Evolutionary conservation across 1,284 basidiomycete genomes (phyloP), one percentile per base, ranked within the genome.

Genomic region (Malassezia slooffiae): DNA sequence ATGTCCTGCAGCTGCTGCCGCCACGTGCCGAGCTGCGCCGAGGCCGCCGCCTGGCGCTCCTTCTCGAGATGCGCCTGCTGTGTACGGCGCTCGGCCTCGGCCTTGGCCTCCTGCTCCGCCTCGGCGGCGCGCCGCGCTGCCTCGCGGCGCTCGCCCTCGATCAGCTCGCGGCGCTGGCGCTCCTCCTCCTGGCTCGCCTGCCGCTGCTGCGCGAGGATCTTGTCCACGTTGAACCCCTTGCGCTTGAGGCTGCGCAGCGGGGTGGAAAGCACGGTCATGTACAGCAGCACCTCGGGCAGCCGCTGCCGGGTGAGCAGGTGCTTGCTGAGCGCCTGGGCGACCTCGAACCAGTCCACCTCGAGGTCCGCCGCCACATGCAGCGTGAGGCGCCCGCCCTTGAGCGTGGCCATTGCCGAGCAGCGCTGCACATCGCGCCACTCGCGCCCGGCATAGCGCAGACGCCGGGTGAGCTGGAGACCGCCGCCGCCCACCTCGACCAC

Each of bases 221-320:
- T 78, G 66, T 95, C 89, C 39, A 95, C 89, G 82, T 60, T 47
- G 41, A 64, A 54, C 4, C 88, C 88, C 50, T 90, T 76, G 43
- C 89, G 75, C 66, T 82, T 83, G 42, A 97, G 73, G 2, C 85
- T 80, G 51, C 79, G 77, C 34, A 96, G 73, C 47, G 90, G 84
- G 0, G 89, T 93, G 0, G 85, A 86, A 10, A 97, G 76, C 34
- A 97, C 85, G 0, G 87, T 91, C 79, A 86, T 85, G 60, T 93
- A 83, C 11, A 96, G 70, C 7, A 96, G 50, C 29, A 68, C 60
- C 38, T 69, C 65, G 30, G 60, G 63, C 32, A 69, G 40, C 21
- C 55, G 52, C 41, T 67, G 67, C 41, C 58, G 50, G 20, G 54
- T 57, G 31, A 67, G 46, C 28, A 70, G 49, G 34, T 58, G 48